phyloP scores from a whole-genome alignment of 805 yeast genomes.

The Candida easanensis region DNA sequence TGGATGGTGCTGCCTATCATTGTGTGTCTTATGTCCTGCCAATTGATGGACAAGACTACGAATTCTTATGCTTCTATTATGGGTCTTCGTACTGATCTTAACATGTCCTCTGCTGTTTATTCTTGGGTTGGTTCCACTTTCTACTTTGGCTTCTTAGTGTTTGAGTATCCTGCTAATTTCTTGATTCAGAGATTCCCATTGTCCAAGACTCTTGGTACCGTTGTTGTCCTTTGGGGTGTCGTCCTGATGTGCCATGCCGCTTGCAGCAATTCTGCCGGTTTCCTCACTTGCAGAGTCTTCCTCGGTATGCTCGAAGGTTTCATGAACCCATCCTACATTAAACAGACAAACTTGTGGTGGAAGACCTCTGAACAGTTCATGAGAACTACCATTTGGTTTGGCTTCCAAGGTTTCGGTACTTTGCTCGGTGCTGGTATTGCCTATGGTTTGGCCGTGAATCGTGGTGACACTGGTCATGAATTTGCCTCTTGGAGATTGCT shows the following conservation, averaged over 20 bases:
- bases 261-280: conserved; percentile 34
- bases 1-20: conserved; percentile 36
- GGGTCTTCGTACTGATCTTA: conserved; percentile 45
- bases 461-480: conserved; percentile 31
- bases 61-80: conserved; percentile 45
- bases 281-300: conserved; percentile 45
- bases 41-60: conserved; percentile 41
- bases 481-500: conserved; percentile 58
- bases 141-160: conserved; percentile 60
- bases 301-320: conserved; percentile 52
- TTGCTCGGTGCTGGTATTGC: conserved; percentile 52
- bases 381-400: conserved; percentile 43
- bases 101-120: conserved; percentile 43
- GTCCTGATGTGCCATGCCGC: conserved; percentile 50
- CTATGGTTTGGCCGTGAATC: conserved; percentile 44
- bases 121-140: conserved; percentile 58
- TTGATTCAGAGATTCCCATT: conserved; percentile 56
- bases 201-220: conserved; percentile 44
- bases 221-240: conserved; percentile 59
- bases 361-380: conserved; percentile 41
- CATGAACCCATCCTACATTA: conserved; percentile 54
- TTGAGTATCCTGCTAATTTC: conserved; percentile 48
- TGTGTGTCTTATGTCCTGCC: conserved; percentile 33
- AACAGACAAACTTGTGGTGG: conserved; percentile 58
- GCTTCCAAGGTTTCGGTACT: conserved; percentile 44